Evolutionary conservation across 352 stramenopile species (phyloP).

Genomic region (Phytophthora pistaciae): DNA sequence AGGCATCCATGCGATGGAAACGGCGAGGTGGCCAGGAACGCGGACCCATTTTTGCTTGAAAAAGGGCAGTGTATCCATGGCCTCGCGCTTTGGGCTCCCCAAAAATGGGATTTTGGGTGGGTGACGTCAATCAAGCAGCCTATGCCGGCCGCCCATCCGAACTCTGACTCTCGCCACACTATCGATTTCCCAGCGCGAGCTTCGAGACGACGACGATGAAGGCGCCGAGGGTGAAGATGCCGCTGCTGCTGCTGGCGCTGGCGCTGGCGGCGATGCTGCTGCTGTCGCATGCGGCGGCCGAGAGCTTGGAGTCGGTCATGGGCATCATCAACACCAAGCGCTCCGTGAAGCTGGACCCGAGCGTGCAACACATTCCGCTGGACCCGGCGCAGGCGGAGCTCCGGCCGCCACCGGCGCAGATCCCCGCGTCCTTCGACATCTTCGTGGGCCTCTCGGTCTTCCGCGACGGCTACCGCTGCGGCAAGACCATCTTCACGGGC

Average conservation of each 20-base stretch:
- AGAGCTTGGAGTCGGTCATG: conserved; percentile 50
- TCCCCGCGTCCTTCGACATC: conserved; percentile 63
- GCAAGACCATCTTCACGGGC: conserved; percentile 84
- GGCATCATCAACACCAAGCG: conserved; percentile 67
- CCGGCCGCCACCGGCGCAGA: conserved; percentile 63
- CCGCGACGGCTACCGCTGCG: conserved; percentile 82
- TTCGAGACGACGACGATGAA: conserved; percentile 25
- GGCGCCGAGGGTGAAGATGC: conserved; percentile 4
- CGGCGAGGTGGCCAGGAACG: neutral
- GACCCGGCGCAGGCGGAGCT: conserved; percentile 40
- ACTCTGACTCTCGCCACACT: conserved; percentile 36
- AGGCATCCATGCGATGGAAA: conserved; percentile 1
- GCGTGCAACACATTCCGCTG: conserved; percentile 80
- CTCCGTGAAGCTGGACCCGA: conserved; percentile 70
- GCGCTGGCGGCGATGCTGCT: conserved; percentile 9
- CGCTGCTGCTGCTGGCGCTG: conserved; percentile 3
- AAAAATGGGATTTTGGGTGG: conserved; percentile 5
- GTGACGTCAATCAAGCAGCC: conserved; percentile 27
- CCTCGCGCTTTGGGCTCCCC: neutral
- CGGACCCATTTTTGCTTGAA: neutral
- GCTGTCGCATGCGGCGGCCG: conserved; percentile 18
- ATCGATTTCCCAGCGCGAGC: conserved; percentile 17
- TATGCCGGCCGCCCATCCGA: conserved; percentile 13
- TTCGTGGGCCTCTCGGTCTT: conserved; percentile 88
- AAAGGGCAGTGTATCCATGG: neutral